Base-by-base conservation (phyloP, 2,329 filamentous ascomycete genomes). In the Diplodia seriata region DNA sequence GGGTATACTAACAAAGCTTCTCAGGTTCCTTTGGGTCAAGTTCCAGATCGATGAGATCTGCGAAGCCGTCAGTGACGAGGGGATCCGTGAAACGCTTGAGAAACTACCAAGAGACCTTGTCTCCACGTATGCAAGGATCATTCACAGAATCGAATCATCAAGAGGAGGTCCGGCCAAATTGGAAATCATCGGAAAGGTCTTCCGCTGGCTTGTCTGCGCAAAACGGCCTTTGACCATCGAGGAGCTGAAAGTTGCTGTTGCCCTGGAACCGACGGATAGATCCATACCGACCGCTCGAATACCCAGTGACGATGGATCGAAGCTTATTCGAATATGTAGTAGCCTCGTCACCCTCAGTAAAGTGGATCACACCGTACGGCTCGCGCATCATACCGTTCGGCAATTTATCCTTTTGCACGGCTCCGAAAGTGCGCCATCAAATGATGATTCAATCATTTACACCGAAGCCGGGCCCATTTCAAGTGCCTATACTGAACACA, bases 21-120 rank as follows among this genome's bases (percentile, higher is more conserved):
- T 18, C 40, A 78, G 75, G 75, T 76, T 77, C 67, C 70, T 78
- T 23, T 78, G 74, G 76, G 73, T 74, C 9, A 73, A 69, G 23
- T 76, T 77, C 31, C 76, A 77, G 59, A 49, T 77, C 2, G 59
- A 69, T 14, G 75, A 76, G 6, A 70, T 78, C 14, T 72, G 71
- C 29, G 71, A 76, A 29, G 73, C 73, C 3, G 33, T 72, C 5
- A 74, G 73, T 1, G 73, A 76, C 33, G 50, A 69, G 5, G 70
- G 65, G 8, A 70, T 78, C n/a, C 71, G 71, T 11, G 43, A 65
- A 6, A 71, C 71, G 4, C 68, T 78, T 11, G 18, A 68, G 18
- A 68, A 73, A 20, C 69, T 78, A 1, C 76, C 76, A 1, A 70
- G 69, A 51, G 71, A 72, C 12, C 68, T 78, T 0, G 47, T 62